Conservation (phyloP, 495 filamentous ascomycete species). For the Staphylotrichum longicolle region DNA sequence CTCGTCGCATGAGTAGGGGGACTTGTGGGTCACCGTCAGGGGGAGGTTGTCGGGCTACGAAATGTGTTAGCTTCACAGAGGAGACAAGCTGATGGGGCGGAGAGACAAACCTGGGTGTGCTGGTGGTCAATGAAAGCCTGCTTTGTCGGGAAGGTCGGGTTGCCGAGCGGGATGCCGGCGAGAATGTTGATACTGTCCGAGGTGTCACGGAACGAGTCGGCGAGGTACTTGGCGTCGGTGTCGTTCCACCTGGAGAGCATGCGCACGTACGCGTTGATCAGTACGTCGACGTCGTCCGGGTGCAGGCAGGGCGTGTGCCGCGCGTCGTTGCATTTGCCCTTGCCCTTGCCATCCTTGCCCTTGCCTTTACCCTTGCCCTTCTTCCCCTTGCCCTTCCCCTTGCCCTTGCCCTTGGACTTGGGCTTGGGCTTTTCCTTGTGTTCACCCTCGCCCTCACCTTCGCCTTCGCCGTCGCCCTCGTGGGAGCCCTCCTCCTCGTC, state of each 20-base stretch:
- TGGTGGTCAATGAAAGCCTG: constrained; percentile 26
- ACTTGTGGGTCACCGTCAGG: constrained; percentile 12
- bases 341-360: not conserved
- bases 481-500: not conserved
- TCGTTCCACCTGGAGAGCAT: constrained; percentile 31
- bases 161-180: constrained; percentile 27
- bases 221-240: constrained; percentile 27
- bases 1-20: constrained; percentile 28
- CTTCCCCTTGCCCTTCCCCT: not conserved
- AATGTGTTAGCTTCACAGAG: not conserved
- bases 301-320: constrained; percentile 21
- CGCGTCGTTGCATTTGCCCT: constrained; percentile 7
- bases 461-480: not conserved
- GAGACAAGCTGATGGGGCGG: not conserved
- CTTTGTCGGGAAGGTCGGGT: constrained; percentile 31
- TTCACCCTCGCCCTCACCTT: not conserved
- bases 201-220: constrained; percentile 27
- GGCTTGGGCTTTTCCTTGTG: not conserved
- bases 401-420: not conserved
- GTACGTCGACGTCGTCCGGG: constrained; percentile 20
- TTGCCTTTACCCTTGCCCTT: not conserved
- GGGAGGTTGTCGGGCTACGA: constrained; percentile 19
- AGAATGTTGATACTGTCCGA: constrained; percentile 38
- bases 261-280: constrained; percentile 27
- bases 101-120: constrained; percentile 12